These are phyloP conservation scores for Macrocybe gigantea DNA, from an alignment of 768 basidiomycete species.

Conservation along the genomic window DNA sequence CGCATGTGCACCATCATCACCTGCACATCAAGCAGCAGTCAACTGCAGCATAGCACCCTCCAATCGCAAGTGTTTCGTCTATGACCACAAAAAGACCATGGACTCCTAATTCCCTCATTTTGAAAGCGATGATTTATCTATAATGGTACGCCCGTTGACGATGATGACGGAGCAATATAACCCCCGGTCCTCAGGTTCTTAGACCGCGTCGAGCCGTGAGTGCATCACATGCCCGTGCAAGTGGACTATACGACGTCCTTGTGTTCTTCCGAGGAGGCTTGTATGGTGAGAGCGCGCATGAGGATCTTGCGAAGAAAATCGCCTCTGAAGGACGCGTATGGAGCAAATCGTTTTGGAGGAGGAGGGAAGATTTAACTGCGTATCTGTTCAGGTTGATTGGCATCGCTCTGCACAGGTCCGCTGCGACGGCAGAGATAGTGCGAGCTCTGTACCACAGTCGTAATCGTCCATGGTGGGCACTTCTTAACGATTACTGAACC, in stretches of 20 bases:
- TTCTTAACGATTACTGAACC: no score
- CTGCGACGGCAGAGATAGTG: no score
- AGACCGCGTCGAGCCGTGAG: constrained; percentile 58
- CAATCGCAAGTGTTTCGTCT: constrained; percentile 39
- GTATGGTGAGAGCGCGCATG: constrained; percentile 53
- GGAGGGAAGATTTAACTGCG: constrained; percentile 37
- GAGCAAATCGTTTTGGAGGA: constrained; percentile 40
- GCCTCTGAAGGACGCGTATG: constrained; percentile 40
- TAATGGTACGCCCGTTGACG: constrained; percentile 46
- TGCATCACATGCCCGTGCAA: constrained; percentile 70
- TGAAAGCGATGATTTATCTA: constrained; percentile 69
- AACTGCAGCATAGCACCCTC: constrained; percentile 25
- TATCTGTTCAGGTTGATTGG: constrained; percentile 34
- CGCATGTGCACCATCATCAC: constrained; percentile 32
- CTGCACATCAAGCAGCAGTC: constrained; percentile 26
- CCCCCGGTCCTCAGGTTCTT: constrained; percentile 33
- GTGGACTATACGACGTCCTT: constrained; percentile 64
- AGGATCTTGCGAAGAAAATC: constrained; percentile 49
- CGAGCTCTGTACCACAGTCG: no score
- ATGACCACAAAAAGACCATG: constrained; percentile 42
- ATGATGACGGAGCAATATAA: no score
- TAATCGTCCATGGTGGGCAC: no score
- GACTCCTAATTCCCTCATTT: constrained; percentile 55
- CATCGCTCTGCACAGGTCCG: background rate
- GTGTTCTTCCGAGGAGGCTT: constrained; percentile 68